Evolutionary conservation across 2,329 filamentous ascomycete species (phyloP).

Genomic region (Macroventuria anomochaeta): DNA sequence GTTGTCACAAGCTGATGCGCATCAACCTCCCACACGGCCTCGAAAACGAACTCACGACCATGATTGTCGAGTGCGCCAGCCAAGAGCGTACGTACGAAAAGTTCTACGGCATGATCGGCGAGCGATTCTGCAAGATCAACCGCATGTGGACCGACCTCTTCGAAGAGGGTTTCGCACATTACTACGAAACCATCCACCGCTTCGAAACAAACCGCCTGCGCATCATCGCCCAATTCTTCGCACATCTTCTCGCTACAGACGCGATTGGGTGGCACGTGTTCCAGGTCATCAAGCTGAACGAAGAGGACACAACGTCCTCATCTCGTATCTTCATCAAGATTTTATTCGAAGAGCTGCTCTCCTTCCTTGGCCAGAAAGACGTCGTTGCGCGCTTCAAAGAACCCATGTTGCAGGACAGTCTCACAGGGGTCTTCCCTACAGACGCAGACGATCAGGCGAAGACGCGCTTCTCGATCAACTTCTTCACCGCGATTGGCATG

Average conservation of each 20-base stretch:
- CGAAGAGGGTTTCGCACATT: constrained; percentile 85
- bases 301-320: constrained; percentile 95
- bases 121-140: constrained; percentile 95
- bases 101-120: constrained; percentile 93
- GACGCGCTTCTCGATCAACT: constrained; percentile 97
- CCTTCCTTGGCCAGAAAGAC: constrained; percentile 83
- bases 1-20: constrained; percentile 90
- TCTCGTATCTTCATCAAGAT: constrained; percentile 99
- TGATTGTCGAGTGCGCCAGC: constrained; percentile 96
- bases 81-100: constrained; percentile 98
- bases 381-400: constrained; percentile 82
- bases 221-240: constrained; percentile 95
- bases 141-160: constrained; percentile 93
- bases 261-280: constrained; percentile 92
- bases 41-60: constrained; percentile 89
- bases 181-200: constrained; percentile 96
- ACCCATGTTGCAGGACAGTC: constrained; percentile 71
- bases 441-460: constrained; percentile 82
- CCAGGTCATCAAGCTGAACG: constrained; percentile 84
- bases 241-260: constrained; percentile 85
- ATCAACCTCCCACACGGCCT: constrained; percentile 85
- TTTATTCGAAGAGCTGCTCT: constrained; percentile 87
- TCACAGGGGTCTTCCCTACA: constrained; percentile 86
- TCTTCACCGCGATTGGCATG: constrained; percentile 98
- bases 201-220: constrained; percentile 95